Evolutionary conservation across 2,329 filamentous ascomycete species (phyloP), one percentile per base, ranked within the genome.

Genomic region (Xylariaceae sp.): DNA sequence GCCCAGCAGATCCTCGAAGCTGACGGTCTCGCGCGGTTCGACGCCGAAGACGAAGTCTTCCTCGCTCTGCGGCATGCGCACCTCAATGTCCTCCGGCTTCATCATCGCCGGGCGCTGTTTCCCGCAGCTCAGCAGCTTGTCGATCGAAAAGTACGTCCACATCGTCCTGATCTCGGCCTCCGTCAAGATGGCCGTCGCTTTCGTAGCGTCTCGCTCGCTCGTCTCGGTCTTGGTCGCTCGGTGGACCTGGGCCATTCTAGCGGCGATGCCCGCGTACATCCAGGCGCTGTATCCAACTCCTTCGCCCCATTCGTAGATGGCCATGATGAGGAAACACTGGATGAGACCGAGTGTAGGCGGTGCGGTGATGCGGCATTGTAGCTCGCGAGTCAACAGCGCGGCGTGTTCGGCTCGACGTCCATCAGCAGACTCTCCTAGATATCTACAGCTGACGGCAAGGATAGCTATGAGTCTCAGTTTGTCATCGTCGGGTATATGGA

Each of bases 101-200:
- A 58, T 60, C 55, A 60, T 60, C 26, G 58, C 53, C 12, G 58
- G 58, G 3, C 56, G 58, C 46, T 60, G 56, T 42, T 54, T 58
- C 5, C 53, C 56, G 43, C 56, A 60, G 43, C 58, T 60, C 11
- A 60, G 39, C 39, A 60, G n/a, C 39, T 58, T 58, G 51, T 60
- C 56, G 44, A 60, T 56, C 2, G 48, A 51, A 27, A 58, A 60
- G n/a, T 55, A 56, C 5, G 58, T 58, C 58, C 58, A 60, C 50
- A 60, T 56, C 2, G 58, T 60, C 31, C 55, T 48, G 7, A 60
- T 55, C 50, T 60, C 58, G 19, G 57, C 57, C 12, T 60, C 57
- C n/a, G 57, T 55, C 31, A 60, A 30, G 31, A 57, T n/a, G 5
- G 50, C 45, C 32, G 52, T 42, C 6, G 34, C 30, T 26, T 43